Percentiles rank a stretch among this genome's conserved stretches.
These are phyloP conservation scores for Diutina neorugosa DNA, from an alignment of 1,139 yeast species.

Conservation along the genomic window DNA sequence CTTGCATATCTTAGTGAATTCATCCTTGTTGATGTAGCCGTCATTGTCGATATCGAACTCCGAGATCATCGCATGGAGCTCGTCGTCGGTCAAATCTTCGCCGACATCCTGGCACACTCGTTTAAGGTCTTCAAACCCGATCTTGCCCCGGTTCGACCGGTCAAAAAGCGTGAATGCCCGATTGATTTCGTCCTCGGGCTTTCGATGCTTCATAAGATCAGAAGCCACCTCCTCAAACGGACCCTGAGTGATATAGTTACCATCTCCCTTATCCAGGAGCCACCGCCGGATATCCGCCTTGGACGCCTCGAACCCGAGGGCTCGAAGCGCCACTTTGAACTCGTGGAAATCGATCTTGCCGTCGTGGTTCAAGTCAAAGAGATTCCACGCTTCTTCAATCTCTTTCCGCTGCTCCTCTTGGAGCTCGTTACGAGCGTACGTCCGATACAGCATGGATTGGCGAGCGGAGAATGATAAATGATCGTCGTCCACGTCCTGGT, in stretches of 20 bases:
- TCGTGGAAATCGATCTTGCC: conserved; percentile 89
- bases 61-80: conserved; percentile 91
- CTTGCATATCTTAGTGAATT: conserved; percentile 81
- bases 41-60: conserved; percentile 96
- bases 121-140: conserved; percentile 69
- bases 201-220: conserved; percentile 66
- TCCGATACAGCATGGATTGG: not conserved
- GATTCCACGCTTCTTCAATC: conserved; percentile 83
- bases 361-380: conserved; percentile 89
- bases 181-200: conserved; percentile 84
- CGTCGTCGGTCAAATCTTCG: conserved; percentile 86
- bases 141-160: conserved; percentile 80
- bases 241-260: conserved; percentile 63
- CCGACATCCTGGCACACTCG: conserved; percentile 90
- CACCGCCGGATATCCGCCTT: conserved; percentile 75
- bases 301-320: conserved; percentile 79
- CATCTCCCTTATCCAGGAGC: conserved; percentile 70
- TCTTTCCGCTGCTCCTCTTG: conserved; percentile 88
- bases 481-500: not conserved
- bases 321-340: conserved; percentile 82
- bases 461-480: not conserved
- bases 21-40: conserved; percentile 89
- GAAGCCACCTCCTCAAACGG: conserved; percentile 74
- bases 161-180: conserved; percentile 89
- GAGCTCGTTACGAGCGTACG: conserved; percentile 34